Base-by-base conservation (phyloP, 495 filamentous ascomycete genomes). In the Amniculicola lignicola region DNA sequence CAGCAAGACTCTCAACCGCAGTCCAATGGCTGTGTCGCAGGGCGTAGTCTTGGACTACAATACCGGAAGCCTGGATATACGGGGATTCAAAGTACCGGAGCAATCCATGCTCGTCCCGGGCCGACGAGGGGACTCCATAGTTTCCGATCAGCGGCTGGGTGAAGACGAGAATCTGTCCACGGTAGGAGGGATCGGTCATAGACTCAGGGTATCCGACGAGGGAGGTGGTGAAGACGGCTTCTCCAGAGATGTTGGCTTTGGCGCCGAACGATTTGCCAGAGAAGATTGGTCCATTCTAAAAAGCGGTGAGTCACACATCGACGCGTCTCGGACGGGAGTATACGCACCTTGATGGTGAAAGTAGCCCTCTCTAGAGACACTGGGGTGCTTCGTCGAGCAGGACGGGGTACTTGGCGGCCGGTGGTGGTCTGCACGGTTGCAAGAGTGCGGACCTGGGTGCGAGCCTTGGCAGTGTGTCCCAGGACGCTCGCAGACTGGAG, bases 91-190 rank as follows among this genome's bases (percentile, higher is more conserved):
- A 96, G 77, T 95, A 92, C 71, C 88, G 89, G 65, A 93, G 75
- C 50, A 94, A 77, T 57, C 87, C 87, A 71, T 82, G 81, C 69
- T 85, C 71, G 67, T 94, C 89, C 43, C 89, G 82, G 65, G 79
- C 79, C 27, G 76, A 79, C 12, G 87, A 89, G 2, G 90, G 90
- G 1, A 95, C 90, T 63, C 93, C 93, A 67, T 99, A 99, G 77
- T 99, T 99, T 61, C 93, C 93, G 70, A 99, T 96, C 59, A 99
- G 75, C n/a, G 93, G 93, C 69, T 95, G 89, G 49, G 93, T 99
- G 79, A 99, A 96, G 66, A 97, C 92, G 64, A 96, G 77, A 53
- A 97, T 97, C 76, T 99, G 94, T 38, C 94, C 94, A 62, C 94
- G 90, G 79, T 99, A 99, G 25, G 93, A 97, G 33, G 93, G 94